Base-by-base conservation (phyloP, 164 flowering plant genomes). In the Protea cynaroides region DNA sequence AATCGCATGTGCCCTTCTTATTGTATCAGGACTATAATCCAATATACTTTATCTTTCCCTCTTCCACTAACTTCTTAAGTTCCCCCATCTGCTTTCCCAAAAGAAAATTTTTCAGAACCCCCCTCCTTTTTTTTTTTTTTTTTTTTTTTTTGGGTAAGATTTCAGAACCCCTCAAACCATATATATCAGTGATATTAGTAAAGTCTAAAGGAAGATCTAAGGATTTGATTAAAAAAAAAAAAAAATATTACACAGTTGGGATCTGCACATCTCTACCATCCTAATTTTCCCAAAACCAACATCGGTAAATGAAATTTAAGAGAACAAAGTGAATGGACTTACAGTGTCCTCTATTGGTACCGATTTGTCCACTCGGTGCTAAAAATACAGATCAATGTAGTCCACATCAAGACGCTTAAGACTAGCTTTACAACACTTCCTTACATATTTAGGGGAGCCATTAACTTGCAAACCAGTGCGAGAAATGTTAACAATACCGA, bases 11-110 rank as follows among this genome's bases (percentile, higher is more conserved):
- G 68, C 68, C 29, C 52, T 49, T 11, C 23, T 52, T 52, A 52
- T 52, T 19, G 23, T 52, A 7, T 21, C 55, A 6, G 23, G 24
- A 19, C 55, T 19, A 49, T 18, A 49, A 49, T 18, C 52, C 52
- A 49, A 49, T 12, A 18, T 49, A 49, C 19, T 49, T 49, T 49
- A 49, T 49, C 52, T 49, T 49, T 18, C 52, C 52, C 52, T 49
- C 52, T 49, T 49, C 59, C 68, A 70, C 73, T 55, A 70, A 54
- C 44, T 65, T 70, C 59, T 51, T 70, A 37, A 70, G 73, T 14
- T 49, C 52, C 18, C 52, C 52, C 52, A 49, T 49, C 52, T 49
- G 15, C 52, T n/a, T 12, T 18, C 52, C 19, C 52, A 44, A 44
- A 44, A 49, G 17, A 49, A 12, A 49, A 49, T 3, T 49, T 4